These are phyloP conservation scores for Monilinia vaccinii-corymbosi DNA, from an alignment of 2,329 filamentous ascomycete genomes.

Conservation along the genomic window DNA sequence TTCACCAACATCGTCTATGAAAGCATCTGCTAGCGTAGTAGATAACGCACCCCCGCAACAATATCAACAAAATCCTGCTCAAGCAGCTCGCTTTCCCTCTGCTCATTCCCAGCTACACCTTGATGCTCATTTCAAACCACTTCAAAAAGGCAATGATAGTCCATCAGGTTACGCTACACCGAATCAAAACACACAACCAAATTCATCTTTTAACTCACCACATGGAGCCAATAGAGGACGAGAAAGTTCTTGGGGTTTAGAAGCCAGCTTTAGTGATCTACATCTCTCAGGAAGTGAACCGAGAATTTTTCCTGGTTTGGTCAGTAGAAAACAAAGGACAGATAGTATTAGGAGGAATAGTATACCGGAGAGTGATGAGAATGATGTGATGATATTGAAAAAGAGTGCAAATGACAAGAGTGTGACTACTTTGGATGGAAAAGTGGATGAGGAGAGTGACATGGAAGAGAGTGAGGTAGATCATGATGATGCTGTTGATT, in stretches of 20 bases:
- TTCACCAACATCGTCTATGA: slow-evolving; percentile 30
- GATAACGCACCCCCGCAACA: slow-evolving; percentile 13
- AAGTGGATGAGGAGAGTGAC: slow-evolving; percentile 1
- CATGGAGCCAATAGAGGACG: slow-evolving; percentile 20
- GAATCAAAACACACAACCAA: slow-evolving; percentile 4
- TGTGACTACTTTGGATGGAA: neutral
- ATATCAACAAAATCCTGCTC: slow-evolving; percentile 27
- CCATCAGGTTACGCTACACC: slow-evolving; percentile 11
- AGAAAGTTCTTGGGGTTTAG: slow-evolving; percentile 33
- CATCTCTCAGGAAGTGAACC: slow-evolving; percentile 54
- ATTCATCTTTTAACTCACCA: slow-evolving; percentile 13
- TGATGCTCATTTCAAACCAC: slow-evolving; percentile 11
- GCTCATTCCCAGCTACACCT: slow-evolving; percentile 22
- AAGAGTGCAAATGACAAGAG: neutral
- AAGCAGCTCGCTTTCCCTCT: slow-evolving; percentile 26
- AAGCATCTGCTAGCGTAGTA: slow-evolving; percentile 19
- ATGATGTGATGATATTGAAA: slow-evolving; percentile 7
- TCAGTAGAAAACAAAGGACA: slow-evolving; percentile 34
- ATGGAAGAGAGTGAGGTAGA: neutral
- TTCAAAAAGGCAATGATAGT: slow-evolving; percentile 14
- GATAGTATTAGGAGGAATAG: slow-evolving; percentile 24
- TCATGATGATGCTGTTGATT: neutral
- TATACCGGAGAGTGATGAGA: slow-evolving; percentile 22
- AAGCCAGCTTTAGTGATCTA: slow-evolving; percentile 32
- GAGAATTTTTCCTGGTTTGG: slow-evolving; percentile 62